Evolutionary conservation across 1,139 yeast genomes (phyloP), one percentile per base, ranked within the genome.

Genomic region (Keqinozyma sinolaborantium): DNA sequence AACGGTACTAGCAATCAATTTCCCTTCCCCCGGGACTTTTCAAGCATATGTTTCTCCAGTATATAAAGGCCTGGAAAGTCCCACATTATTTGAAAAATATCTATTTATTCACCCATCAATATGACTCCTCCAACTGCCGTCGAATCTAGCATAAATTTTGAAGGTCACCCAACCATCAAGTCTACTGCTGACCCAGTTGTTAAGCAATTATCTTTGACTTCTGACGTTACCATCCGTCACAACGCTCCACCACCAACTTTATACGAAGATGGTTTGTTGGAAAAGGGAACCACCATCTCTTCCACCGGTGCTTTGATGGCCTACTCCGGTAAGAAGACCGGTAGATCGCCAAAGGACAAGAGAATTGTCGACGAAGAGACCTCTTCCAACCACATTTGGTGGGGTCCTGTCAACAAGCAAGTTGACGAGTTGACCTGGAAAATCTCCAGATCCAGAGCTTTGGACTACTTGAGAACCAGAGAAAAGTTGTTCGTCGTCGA

Each of bases 351-450:
- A 59, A 85, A 83, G 71, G 98, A 92, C 68, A 92, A 92, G 66
- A 87, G 98, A 70, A 86, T 92, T 63, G 97, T 92, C 45, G 97
- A 90, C 50, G 97, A 92, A 70, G 83, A 77, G 48, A 73, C 94
- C 33, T 88, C 97, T 25, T 64, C 76, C 36, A 77, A 85, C 41
- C 71, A 90, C 57, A 79, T 92, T 50, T 92, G 98, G 97, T 92
- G 98, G 98, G 98, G 98, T 19, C 97, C 97, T 7, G 98, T 92
- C 51, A 92, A 92, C 73, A 87, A 85, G 67, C 86, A 90, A 67
- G 92, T 92, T 52, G 83, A 87, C 43, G 96, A 87, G 65, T 80
- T 83, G 58, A 88, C 97, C 28, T 92, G 97, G 97, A 79, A 81
- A 54, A 90, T 92, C 52, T 86, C 94, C 60, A 83, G 95, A 62